Evolutionary conservation across 1,284 basidiomycete genomes (phyloP), one percentile per base, ranked within the genome.

Genomic region (Trametes polyzona): DNA sequence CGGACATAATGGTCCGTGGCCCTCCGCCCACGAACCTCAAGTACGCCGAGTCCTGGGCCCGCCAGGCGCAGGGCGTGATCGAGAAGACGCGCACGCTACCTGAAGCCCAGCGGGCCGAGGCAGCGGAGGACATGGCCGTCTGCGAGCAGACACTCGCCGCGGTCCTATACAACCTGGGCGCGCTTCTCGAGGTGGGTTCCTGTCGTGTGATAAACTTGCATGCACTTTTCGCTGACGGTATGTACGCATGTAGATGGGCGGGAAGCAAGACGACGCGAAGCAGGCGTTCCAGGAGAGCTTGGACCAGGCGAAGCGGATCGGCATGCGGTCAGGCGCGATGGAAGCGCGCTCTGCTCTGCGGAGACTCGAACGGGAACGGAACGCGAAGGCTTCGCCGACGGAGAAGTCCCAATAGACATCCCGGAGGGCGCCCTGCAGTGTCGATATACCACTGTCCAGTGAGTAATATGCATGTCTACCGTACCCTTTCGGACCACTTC

Each of bases 41-140:
- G 30, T 80, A 85, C 62, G 86, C 88, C 0, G 84, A 88, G 64
- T 70, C 77, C 1, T 87, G 86, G 84, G 83, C 83, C 1, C 73
- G 74, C 39, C 81, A 83, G 59, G 84, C 84, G 1, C 68, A 85
- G 7, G 77, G 76, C 0, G 68, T 83, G 23, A 75, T 84, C 35
- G 72, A 74, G 50, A 69, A 77, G 48, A 72, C 79, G 16, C 69
- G 78, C 58, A 42, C 61, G 21, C 46, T 63, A 7, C 56, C 58
- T 6, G 53, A 46, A 1, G 53, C 58, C 10, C 40, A 64, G 8
- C 67, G 42, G 27, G n/a, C n/a, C n/a, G n/a, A n/a, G n/a, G 67
- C 62, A 6, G 30, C 57, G 67, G 58, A 69, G 62, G 33, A 59
- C 67, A 33, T 66, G 65, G 48, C 65, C 62, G 48, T 74, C 0